Evolutionary conservation across 768 basidiomycete species (phyloP).

Genomic region (Kwoniella dejecticola): DNA sequence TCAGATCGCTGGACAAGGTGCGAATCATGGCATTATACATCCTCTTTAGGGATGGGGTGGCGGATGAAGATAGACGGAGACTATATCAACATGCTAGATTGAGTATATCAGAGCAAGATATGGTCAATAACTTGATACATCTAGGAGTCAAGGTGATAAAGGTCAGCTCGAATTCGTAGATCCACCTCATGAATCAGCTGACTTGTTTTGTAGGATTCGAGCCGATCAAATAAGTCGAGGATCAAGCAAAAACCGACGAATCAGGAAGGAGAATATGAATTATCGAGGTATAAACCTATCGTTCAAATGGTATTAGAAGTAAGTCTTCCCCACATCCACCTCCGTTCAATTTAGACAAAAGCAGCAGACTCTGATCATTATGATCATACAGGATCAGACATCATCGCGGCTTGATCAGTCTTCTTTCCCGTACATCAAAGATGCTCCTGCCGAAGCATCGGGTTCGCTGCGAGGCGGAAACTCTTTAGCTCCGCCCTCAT

Average conservation of each 20-base stretch:
- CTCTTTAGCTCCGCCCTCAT: conserved; percentile 52
- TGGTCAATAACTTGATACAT: conserved; percentile 79
- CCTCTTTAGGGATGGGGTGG: conserved; percentile 90
- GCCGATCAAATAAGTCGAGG: conserved; percentile 70
- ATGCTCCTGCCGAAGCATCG: conserved; percentile 60
- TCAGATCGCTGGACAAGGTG: conserved; percentile 86
- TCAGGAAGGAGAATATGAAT: conserved; percentile 91
- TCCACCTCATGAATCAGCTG: neutral
- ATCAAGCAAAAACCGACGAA: conserved; percentile 69
- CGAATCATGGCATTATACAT: conserved; percentile 95
- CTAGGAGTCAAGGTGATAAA: conserved; percentile 82
- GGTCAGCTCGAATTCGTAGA: conserved; percentile 62
- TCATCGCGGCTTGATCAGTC: conserved; percentile 71
- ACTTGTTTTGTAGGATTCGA: conserved; percentile 7
- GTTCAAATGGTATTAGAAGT: conserved; percentile 83
- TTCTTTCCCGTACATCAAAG: conserved; percentile 86
- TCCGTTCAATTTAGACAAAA: neutral
- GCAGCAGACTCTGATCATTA: too few relatives aligned
- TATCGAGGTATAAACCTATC: conserved; percentile 88
- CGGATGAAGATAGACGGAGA: conserved; percentile 93
- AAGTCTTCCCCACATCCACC: conserved; percentile 19
- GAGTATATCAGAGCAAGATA: conserved; percentile 85
- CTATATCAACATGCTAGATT: conserved; percentile 93
- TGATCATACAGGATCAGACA: conserved; percentile 70
- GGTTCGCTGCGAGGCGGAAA: conserved; percentile 55